Evolutionary conservation across 192 early-diverging fungal genomes (phyloP), one percentile per base, ranked within the genome.

Genomic region (Coemansia sp.): DNA sequence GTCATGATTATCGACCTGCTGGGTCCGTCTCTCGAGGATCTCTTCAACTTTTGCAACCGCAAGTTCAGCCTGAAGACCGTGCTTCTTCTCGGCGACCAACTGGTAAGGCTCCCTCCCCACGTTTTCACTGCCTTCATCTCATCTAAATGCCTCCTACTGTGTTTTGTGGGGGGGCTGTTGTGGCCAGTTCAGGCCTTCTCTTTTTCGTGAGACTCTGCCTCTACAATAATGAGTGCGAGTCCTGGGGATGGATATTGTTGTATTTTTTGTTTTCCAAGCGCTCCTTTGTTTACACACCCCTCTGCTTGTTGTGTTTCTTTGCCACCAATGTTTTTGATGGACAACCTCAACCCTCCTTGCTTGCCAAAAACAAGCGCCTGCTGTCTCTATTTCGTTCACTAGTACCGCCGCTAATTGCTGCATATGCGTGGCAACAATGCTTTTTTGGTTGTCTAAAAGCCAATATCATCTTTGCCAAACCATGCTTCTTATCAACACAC

Each of bases 1-100:
- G 88, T 87, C 56, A 89, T 96, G 89, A 90, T 92, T 45, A 94
- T 96, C 57, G 93, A 95, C 79, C 84, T 96, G 21, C 81, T 96
- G 44, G 94, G 93, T n/a, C 94, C 92, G n/a, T 91, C 89, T 56
- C 86, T 96, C 52, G 93, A 96, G 71, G 92, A 94, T 75, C 84
- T 93, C 67, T 96, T 96, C 75, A 93, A 94, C 73, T 91, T 90
- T 76, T 94, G 93, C 85, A 88, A 90, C 74, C 87, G 93, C 65
- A 92, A 93, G 75, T 95, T 95, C 72, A 87, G 88, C 45, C 82
- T 96, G 23, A 95, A 96, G 71, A 96, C 94, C 32, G 90, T 95
- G 32, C 75, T 95, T 37, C 71, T 95, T 64, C 80, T 96, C 19
- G 93, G 91, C 23, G 93, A 96, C 79, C 93, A 95, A 81, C 77